These are phyloP conservation scores for Trichosporon faecale DNA, from an alignment of 1,284 basidiomycete species.

Conservation along the genomic window DNA sequence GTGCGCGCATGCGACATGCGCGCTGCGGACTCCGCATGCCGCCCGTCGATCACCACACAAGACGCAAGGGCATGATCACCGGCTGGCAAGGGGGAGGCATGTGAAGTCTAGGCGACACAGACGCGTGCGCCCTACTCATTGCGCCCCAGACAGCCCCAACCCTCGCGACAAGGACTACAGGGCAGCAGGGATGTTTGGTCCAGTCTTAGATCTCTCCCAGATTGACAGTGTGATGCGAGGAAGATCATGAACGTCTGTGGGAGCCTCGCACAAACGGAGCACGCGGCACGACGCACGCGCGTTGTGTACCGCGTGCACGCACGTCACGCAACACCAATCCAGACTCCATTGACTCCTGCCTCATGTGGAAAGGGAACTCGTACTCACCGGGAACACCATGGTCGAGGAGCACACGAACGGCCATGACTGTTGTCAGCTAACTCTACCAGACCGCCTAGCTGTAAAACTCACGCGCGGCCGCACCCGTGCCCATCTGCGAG, in stretches of 20 bases:
- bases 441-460: too few species aligned
- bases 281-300: too few species aligned
- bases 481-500: constrained; percentile 91
- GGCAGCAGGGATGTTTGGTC: too few species aligned
- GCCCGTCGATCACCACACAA: too few species aligned
- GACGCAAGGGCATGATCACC: not conserved
- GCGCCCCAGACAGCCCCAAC: too few species aligned
- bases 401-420: constrained; percentile 88
- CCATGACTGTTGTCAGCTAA: constrained; percentile 62
- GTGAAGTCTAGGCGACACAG: not conserved
- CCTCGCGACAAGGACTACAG: too few species aligned
- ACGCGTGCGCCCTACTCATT: not conserved
- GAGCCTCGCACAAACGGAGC: not conserved
- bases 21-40: too few species aligned
- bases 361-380: not conserved
- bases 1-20: too few species aligned
- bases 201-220: not conserved
- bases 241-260: not conserved
- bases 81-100: not conserved
- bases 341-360: not conserved
- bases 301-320: not conserved
- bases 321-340: not conserved
- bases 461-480: constrained; percentile 63
- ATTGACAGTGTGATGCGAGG: not conserved
- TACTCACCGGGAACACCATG: constrained; percentile 70